Percentiles rank a stretch among this genome's conserved stretches.
Evolutionary conservation across 306 rosid genomes (phyloP).

Genomic region (Fragaria ananassa): DNA sequence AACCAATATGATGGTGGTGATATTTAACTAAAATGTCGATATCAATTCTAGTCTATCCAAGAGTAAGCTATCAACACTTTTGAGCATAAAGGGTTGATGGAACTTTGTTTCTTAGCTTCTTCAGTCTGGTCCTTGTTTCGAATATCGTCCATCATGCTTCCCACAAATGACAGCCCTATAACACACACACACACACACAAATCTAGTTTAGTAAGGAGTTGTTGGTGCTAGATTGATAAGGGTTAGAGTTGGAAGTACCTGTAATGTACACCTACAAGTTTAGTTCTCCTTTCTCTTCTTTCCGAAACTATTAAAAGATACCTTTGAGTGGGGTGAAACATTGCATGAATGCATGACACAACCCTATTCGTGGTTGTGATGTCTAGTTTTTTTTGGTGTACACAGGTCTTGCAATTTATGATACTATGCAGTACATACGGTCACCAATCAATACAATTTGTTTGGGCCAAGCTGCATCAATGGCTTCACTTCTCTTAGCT

Average conservation of each 20-base stretch:
- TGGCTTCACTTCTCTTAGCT: constrained; percentile 91
- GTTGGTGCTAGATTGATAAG: background rate
- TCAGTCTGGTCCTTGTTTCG: background rate
- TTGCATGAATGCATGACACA: constrained; percentile 5
- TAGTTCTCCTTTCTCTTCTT: background rate
- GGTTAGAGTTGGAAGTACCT: background rate
- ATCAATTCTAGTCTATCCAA: background rate
- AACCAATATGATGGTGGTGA: background rate
- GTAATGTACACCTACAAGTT: background rate
- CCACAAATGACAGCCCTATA: background rate
- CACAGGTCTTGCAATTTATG: constrained; percentile 93
- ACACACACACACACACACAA: no score
- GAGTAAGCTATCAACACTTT: background rate
- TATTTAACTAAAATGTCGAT: background rate
- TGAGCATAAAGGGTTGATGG: background rate
- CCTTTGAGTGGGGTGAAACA: background rate
- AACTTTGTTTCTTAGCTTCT: background rate
- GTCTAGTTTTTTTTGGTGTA: constrained; percentile 4
- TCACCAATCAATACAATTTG: constrained; percentile 86
- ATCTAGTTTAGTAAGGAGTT: background rate
- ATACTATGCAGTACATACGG: constrained; percentile 91
- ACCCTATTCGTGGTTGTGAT: background rate
- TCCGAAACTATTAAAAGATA: background rate
- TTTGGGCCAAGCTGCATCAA: constrained; percentile 96
- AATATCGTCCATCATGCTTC: background rate